These are phyloP conservation scores for Chenopodium formosanum DNA, from an alignment of 148 eudicot species.

Conservation along the genomic window DNA sequence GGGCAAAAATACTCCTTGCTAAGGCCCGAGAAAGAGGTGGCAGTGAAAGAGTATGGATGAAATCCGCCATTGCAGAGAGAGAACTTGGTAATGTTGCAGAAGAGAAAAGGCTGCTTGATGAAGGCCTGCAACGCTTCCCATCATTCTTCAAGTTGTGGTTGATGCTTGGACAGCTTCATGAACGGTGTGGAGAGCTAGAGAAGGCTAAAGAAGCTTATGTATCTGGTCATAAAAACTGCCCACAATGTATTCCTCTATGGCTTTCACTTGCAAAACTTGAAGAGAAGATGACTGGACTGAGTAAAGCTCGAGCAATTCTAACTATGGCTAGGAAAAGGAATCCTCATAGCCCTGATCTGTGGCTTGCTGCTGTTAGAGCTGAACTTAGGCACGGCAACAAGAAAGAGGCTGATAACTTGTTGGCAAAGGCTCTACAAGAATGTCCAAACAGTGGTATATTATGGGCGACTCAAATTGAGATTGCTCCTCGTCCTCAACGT, in stretches of 20 bases:
- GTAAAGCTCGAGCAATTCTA: conserved; percentile 84
- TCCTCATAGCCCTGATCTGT: conserved; percentile 78
- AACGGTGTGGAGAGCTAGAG: conserved; percentile 49
- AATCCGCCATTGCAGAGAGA: conserved; percentile 89
- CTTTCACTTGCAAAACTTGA: conserved; percentile 87
- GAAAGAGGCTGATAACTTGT: conserved; percentile 77
- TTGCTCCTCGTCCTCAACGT: conserved; percentile 87
- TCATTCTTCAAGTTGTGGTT: conserved; percentile 88
- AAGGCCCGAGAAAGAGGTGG: conserved; percentile 88
- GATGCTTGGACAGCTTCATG: conserved; percentile 95
- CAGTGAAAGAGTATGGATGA: conserved; percentile 96
- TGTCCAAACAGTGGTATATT: conserved; percentile 90
- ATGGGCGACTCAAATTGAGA: conserved; percentile 89
- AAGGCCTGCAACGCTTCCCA: conserved; percentile 73
- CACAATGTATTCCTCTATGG: conserved; percentile 75
- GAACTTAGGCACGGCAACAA: conserved; percentile 77
- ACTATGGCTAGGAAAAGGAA: conserved; percentile 86
- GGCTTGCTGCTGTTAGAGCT: conserved; percentile 90
- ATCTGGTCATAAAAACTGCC: conserved; percentile 66
- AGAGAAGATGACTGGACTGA: conserved; percentile 78
- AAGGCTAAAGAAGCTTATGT: conserved; percentile 72
- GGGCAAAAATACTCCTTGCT: conserved; percentile 86
- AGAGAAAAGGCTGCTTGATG: conserved; percentile 78
- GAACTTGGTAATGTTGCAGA: conserved; percentile 75
- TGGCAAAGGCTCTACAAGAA: conserved; percentile 96